Base-by-base conservation (phyloP, 768 basidiomycete species). In the Suillus hirtellus region DNA sequence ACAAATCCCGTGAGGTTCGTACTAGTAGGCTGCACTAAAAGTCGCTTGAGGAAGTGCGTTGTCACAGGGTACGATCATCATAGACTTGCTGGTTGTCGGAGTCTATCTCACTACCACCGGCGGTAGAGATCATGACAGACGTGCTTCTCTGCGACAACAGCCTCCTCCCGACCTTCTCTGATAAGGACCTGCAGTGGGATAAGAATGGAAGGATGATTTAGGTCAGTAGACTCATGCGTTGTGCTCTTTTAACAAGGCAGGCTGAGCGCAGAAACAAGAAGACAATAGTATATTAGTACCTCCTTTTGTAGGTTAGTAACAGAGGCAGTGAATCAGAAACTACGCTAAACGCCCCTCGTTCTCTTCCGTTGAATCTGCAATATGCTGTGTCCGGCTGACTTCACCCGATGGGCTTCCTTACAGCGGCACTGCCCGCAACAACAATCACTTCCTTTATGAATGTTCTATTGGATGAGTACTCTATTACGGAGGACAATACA, bases 1-100 rank as follows among this genome's bases (percentile, higher is more conserved):
- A 63, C 10, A 5, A 52, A 21, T 38, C 47, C 60, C 1, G 63
- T 64, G 17, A 61, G 60, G 42, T 64, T 49, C 1, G 49, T n/a
- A 2, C 27, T 27, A 2, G 35, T 40, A 47, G 31, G 27, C 50
- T 52, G 50, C 9, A 52, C 34, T 5, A 34, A 5, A 60, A 24
- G 27, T 44, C 10, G 8, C 21, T 17, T 40, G 21, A 40, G 55
- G 15, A 17, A 17, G 1, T 27, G 55, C 4, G 3, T 40, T 27
- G n/a, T 31, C 31, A 17, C 24, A 56, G 38, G 38, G 38, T 21
- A 37, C 31, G 1, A 31, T 31, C 6, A 31, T 52, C 4, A 52
- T 31, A 17, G 1, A 58, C 56, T 58, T 42, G 24, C 56, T 42
- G 17, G 56, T 58, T 27, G 24, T 56, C 21, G 21, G n/a, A 8